phyloP scores from a whole-genome alignment of 768 basidiomycete species.

The Roridomyces roridus region DNA sequence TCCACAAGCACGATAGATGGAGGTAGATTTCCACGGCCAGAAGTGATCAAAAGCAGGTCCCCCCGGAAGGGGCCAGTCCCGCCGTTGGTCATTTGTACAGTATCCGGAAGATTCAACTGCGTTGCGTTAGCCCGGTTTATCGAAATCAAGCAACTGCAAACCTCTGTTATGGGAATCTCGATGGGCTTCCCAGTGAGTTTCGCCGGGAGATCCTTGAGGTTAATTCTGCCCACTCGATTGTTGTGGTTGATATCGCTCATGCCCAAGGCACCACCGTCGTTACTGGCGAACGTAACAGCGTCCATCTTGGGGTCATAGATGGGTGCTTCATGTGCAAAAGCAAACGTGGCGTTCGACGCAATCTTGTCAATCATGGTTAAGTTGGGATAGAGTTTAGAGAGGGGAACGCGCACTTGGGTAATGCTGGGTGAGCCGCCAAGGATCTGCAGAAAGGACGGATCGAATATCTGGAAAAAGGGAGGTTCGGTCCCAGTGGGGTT shows the following conservation, averaged over 20 bases:
- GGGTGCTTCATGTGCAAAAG: slow-evolving; percentile 83
- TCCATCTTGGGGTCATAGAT: slow-evolving; percentile 72
- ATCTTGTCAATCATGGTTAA: slow-evolving; percentile 44
- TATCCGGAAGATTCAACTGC: slow-evolving; percentile 63
- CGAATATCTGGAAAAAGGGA: slow-evolving; percentile 43
- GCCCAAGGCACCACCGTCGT: slow-evolving; percentile 68
- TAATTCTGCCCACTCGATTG: slow-evolving; percentile 68
- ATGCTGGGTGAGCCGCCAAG: slow-evolving; percentile 65
- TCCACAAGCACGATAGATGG: slow-evolving; percentile 68
- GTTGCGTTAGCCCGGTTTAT: neutral
- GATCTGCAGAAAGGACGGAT: slow-evolving; percentile 59
- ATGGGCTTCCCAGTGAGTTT: slow-evolving; percentile 40
- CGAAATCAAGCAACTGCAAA: slow-evolving; percentile 27
- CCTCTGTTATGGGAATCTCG: slow-evolving; percentile 55
- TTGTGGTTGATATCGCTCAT: slow-evolving; percentile 69
- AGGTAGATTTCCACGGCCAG: slow-evolving; percentile 44
- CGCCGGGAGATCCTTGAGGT: slow-evolving; percentile 56
- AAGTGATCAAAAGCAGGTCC: too few species aligned
- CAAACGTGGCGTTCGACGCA: slow-evolving; percentile 64
- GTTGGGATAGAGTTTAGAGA: too few species aligned
- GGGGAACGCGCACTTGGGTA: slow-evolving; percentile 25
- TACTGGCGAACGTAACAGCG: slow-evolving; percentile 76
- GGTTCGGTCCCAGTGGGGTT: slow-evolving; percentile 64
- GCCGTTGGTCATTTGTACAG: slow-evolving; percentile 74
- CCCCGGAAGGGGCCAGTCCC: slow-evolving; percentile 45